Conservation (phyloP, 2,329 filamentous ascomycete genomes). For the Sordariomycetes sp. region DNA sequence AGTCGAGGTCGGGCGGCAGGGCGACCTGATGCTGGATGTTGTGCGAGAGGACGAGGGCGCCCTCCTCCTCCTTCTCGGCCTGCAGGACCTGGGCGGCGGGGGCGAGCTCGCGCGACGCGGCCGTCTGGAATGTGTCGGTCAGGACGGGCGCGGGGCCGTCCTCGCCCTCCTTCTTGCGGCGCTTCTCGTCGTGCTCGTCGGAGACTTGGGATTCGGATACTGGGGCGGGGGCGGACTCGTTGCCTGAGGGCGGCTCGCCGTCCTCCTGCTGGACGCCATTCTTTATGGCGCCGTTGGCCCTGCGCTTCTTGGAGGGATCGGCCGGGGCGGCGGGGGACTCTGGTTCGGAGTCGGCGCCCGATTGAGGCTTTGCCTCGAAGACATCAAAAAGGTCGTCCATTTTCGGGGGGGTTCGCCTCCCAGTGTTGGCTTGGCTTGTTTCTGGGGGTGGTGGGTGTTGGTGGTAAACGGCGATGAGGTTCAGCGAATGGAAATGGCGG, state of each 20-base stretch:
- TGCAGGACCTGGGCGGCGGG: background rate
- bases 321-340: conserved; percentile 19
- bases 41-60: conserved; percentile 68
- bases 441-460: background rate
- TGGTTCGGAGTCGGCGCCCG: conserved; percentile 27
- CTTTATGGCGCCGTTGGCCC: conserved; percentile 25
- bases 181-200: conserved; percentile 41
- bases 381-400: conserved; percentile 69
- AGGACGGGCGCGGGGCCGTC: conserved; percentile 68
- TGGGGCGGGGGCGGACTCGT: conserved; percentile 11
- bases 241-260: background rate
- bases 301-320: conserved; percentile 12
- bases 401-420: background rate
- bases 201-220: conserved; percentile 12
- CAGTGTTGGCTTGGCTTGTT: background rate
- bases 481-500: background rate
- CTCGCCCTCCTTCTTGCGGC: conserved; percentile 50
- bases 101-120: conserved; percentile 56
- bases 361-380: conserved; percentile 56
- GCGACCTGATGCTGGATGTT: conserved; percentile 98
- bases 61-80: background rate
- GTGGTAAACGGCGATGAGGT: background rate
- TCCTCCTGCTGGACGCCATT: conserved; percentile 28
- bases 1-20: conserved; percentile 84
- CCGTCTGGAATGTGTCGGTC: conserved; percentile 89